A percentile compares a stretch with the other conserved stretches of the same genome.
These are phyloP conservation scores for Cladosporium sp. DNA, from an alignment of 2,329 filamentous ascomycete genomes.

Conservation along the genomic window DNA sequence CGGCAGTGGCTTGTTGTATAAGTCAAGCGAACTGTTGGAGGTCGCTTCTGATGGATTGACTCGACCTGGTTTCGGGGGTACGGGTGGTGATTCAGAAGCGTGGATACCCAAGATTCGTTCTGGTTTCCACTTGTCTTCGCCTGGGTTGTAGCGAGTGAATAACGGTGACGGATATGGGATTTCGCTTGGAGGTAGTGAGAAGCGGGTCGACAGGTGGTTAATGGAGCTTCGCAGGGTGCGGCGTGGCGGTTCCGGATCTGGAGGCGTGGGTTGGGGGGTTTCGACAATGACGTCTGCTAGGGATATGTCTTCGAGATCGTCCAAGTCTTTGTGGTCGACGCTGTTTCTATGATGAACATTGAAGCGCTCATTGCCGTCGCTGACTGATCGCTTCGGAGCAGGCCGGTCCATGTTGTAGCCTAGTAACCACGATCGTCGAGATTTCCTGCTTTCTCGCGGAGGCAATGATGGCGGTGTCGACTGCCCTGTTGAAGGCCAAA, in stretches of 20 bases:
- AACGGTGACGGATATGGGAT: constrained; percentile 14
- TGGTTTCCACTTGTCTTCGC: constrained; percentile 6
- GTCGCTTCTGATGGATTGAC: constrained; percentile 15
- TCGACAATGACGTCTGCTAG: background rate
- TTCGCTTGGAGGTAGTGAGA: constrained; percentile 17
- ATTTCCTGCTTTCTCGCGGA: background rate
- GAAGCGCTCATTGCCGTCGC: too few species aligned
- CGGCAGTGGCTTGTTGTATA: constrained; percentile 6
- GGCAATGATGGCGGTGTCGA: background rate
- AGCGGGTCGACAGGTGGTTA: constrained; percentile 1
- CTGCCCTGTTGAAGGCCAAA: background rate
- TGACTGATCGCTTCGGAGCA: background rate
- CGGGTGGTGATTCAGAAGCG: constrained; percentile 1
- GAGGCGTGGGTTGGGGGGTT: background rate
- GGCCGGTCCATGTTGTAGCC: constrained; percentile 1
- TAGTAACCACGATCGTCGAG: background rate
- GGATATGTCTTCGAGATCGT: constrained; percentile 5
- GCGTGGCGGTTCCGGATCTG: background rate
- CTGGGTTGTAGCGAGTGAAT: background rate
- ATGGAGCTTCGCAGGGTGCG: constrained; percentile 2
- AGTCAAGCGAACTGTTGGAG: constrained; percentile 17
- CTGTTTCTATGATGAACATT: too few species aligned
- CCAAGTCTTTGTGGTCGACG: background rate
- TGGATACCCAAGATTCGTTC: constrained; percentile 14
- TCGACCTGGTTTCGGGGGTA: constrained; percentile 6